These are phyloP conservation scores for Allomyces macrogynus DNA, from an alignment of 192 early-diverging fungal species.

Conservation along the genomic window DNA sequence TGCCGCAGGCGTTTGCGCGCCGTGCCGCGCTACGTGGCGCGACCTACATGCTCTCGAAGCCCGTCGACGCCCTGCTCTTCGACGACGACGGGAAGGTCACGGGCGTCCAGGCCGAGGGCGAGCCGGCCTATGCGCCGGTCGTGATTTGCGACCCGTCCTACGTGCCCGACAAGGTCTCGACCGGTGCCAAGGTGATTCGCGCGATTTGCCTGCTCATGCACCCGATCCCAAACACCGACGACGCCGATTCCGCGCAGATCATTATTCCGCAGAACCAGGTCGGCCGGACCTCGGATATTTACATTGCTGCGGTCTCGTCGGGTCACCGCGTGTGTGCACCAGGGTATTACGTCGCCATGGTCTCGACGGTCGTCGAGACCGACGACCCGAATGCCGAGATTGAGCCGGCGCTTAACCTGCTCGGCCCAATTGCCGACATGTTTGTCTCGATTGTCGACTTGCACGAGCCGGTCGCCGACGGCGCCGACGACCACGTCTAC, in stretches of 20 bases:
- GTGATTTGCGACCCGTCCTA: slow-evolving; percentile 97
- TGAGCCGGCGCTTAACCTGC: slow-evolving; percentile 62
- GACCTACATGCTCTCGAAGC: slow-evolving; percentile 94
- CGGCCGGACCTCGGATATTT: slow-evolving; percentile 83
- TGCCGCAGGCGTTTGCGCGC: slow-evolving; percentile 94
- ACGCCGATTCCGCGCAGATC: slow-evolving; percentile 79
- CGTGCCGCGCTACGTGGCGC: slow-evolving; percentile 84
- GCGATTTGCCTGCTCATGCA: slow-evolving; percentile 86
- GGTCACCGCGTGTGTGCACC: slow-evolving; percentile 82
- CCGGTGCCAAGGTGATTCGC: slow-evolving; percentile 71
- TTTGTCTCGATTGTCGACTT: slow-evolving; percentile 71
- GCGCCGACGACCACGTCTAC: slow-evolving; percentile 62
- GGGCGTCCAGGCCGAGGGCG: slow-evolving; percentile 75
- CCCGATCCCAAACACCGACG: slow-evolving; percentile 71
- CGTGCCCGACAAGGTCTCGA: slow-evolving; percentile 58
- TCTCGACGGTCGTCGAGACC: slow-evolving; percentile 94
- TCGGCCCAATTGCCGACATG: slow-evolving; percentile 80
- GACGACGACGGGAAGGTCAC: slow-evolving; percentile 61
- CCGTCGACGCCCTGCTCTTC: slow-evolving; percentile 74
- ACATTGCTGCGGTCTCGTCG: slow-evolving; percentile 72
- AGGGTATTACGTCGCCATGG: slow-evolving; percentile 76
- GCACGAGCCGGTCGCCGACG: slow-evolving; percentile 67
- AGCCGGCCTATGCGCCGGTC: slow-evolving; percentile 57
- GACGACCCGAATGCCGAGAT: slow-evolving; percentile 76
- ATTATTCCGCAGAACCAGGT: slow-evolving; percentile 97